Base-by-base conservation (phyloP, 495 filamentous ascomycete genomes). In the Immersiella caudata region DNA sequence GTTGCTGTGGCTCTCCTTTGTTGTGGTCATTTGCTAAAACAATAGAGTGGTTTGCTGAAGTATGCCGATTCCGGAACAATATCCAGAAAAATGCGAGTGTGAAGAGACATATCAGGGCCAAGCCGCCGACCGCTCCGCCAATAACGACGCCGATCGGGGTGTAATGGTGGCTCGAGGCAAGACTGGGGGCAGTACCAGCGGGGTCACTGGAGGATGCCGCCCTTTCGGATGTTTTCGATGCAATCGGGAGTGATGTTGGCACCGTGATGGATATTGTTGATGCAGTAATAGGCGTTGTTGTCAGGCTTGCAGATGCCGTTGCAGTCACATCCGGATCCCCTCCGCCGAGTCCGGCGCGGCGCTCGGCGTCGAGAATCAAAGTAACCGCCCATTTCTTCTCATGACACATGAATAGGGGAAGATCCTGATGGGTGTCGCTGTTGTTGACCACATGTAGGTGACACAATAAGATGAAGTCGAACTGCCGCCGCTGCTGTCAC, bases 381-480 rank as follows among this genome's bases (percentile, higher is more conserved):
- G 22, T 18, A 2, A 50, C 60, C n/a, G 65, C 22, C 29, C 46
- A 63, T 2, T 24, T 50, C 59, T 62, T 62, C 27, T 62, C 59
- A 20, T 68, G 26, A 59, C 66, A 68, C 8, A 56, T 54, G 60
- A 57, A 68, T 4, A 68, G 25, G 66, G 62, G 59, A 63, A 68
- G 4, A 62, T 46, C 14, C 25, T 26, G 33, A 58, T 68, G 0
- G 66, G 59, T 6, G 59, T 68, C 5, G 26, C 50, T 11, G 59
- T 40, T 18, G 66, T 63, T 16, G 59, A 60, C 66, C 66, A 68
- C 24, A 68, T 26, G 52, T 68, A 68, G 8, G 66, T 68, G 2
- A n/a, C 59, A 51, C 66, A 68, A 25, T 63, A 68, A 56, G 35
- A 26, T 2, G 24, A 20, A 6, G 46, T 33, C 12, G 27, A 24